Evolutionary conservation across 441 rosid species (phyloP).

Genomic region (Corymbia calophylla): DNA sequence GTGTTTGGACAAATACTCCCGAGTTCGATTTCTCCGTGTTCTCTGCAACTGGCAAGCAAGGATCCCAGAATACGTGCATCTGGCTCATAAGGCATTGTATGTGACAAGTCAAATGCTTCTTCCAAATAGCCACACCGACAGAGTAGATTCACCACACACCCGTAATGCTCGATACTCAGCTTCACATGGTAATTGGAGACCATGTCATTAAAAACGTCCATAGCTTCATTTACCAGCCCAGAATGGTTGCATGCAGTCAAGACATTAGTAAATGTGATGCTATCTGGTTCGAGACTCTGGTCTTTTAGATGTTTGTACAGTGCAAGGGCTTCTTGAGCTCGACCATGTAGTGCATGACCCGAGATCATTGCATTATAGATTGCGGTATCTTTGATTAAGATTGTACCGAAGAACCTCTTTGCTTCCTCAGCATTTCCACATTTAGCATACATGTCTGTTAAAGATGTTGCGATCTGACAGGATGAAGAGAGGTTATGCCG

Average conservation of each 20-base stretch:
- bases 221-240: conserved; percentile 30
- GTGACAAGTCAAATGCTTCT: conserved; percentile 26
- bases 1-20: conserved; percentile 25
- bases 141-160: conserved; percentile 31
- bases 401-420: conserved; percentile 22
- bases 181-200: conserved; percentile 14
- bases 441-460: conserved; percentile 59
- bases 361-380: conserved; percentile 44
- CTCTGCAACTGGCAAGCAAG: conserved; percentile 32
- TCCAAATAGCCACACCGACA: conserved; percentile 37
- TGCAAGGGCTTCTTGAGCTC: conserved; percentile 26
- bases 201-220: conserved; percentile 27
- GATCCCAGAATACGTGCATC: conserved; percentile 41
- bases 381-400: conserved; percentile 19
- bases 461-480: conserved; percentile 29
- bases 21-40: conserved; percentile 25
- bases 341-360: conserved; percentile 33
- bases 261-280: conserved; percentile 36
- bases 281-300: conserved; percentile 31
- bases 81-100: conserved; percentile 33
- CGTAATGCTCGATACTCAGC: conserved; percentile 46
- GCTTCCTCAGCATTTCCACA: conserved; percentile 42
- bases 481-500: conserved; percentile 28
- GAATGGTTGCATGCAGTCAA: conserved; percentile 36
- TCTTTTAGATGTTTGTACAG: conserved; percentile 17